phyloP scores from a whole-genome alignment of 2,329 filamentous ascomycete genomes.

The Gaeumannomyces sp. region DNA sequence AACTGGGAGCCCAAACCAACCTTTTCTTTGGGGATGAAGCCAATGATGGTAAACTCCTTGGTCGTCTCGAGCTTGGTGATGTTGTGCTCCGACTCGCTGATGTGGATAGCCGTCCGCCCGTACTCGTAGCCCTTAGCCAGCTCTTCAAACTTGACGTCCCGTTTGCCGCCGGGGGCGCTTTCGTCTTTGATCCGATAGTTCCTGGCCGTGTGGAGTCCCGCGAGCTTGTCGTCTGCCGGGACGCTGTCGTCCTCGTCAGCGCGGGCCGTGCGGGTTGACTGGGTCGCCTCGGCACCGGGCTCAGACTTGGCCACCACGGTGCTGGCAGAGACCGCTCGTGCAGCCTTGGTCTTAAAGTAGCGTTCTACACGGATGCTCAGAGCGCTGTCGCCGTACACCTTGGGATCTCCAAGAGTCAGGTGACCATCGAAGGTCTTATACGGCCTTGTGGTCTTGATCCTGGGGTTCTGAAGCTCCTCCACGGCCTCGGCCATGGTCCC shows the following conservation, averaged over 20 bases:
- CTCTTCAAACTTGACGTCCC: conserved; percentile 73
- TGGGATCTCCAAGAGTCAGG: conserved; percentile 71
- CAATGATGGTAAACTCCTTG: conserved; percentile 73
- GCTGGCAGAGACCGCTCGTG: conserved; percentile 68
- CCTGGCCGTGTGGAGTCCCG: conserved; percentile 68
- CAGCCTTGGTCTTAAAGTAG: conserved; percentile 79
- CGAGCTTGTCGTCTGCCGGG: conserved; percentile 38
- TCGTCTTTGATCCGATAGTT: conserved; percentile 77
- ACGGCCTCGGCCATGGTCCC: conserved; percentile 86
- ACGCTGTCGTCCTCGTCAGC: conserved; percentile 13
- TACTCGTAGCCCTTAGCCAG: conserved; percentile 94
- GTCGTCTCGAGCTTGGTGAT: conserved; percentile 80
- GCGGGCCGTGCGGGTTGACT: conserved; percentile 44
- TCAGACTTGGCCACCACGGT: conserved; percentile 61
- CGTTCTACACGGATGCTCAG: conserved; percentile 82
- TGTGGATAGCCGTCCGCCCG: conserved; percentile 83
- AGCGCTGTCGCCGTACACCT: conserved; percentile 61
- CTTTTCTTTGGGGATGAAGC: conserved; percentile 71
- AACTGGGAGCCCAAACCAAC: conserved; percentile 33
- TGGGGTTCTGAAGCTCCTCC: conserved; percentile 68
- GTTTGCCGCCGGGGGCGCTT: conserved; percentile 68
- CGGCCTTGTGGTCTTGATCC: conserved; percentile 68
- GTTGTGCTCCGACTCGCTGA: conserved; percentile 78
- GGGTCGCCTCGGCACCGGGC: conserved; percentile 33
- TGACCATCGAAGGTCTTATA: conserved; percentile 73